Evolutionary conservation across 2,329 filamentous ascomycete species (phyloP), one percentile per base, ranked within the genome.

Genomic region (Zelopaecilomyces penicillatus): DNA sequence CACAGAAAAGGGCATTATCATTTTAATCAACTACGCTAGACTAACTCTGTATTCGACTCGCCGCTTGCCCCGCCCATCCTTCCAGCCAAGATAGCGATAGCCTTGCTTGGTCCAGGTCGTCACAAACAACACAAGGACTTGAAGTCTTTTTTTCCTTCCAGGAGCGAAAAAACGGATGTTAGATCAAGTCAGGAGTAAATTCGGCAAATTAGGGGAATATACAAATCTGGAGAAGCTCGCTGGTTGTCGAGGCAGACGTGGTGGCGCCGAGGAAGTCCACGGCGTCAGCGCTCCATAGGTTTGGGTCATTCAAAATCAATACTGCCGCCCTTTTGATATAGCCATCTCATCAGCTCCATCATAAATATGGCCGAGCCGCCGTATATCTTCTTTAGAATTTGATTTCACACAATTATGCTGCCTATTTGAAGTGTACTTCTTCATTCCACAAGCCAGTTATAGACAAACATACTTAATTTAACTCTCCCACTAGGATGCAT

Each of bases 21-120:
- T 8, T 34, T n/a, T 34, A 34, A 34, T n/a, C 7, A 34, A 43
- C 33, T 37, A 49, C 51, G 57, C 27, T 12, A 41, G 5, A 41
- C 30, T 42, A 42, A 42, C 31, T 5, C 19, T 42, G 28, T 42
- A 9, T 26, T 40, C 38, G 7, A 40, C 10, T 28, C 28, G 38
- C 38, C 28, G 27, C 38, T 33, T 31, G 33, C 27, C 40, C 40
- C 33, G 40, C 40, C 19, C 33, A 42, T 35, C 19, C 26, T 42
- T 30, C 31, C 31, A 42, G 12, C 40, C 31, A 42, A 42, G 40
- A 42, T 42, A 42, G 35, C 19, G 5, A 31, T 42, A 42, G 3
- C 31, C 30, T 31, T 42, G 40, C 40, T 42, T 42, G 35, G 40
- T 42, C 40, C 31, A 42, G 4, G 31, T 42, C 31, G 31, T 42